phyloP scores from a whole-genome alignment of 2,329 filamentous ascomycete species.

The Biscogniauxia sp. region DNA sequence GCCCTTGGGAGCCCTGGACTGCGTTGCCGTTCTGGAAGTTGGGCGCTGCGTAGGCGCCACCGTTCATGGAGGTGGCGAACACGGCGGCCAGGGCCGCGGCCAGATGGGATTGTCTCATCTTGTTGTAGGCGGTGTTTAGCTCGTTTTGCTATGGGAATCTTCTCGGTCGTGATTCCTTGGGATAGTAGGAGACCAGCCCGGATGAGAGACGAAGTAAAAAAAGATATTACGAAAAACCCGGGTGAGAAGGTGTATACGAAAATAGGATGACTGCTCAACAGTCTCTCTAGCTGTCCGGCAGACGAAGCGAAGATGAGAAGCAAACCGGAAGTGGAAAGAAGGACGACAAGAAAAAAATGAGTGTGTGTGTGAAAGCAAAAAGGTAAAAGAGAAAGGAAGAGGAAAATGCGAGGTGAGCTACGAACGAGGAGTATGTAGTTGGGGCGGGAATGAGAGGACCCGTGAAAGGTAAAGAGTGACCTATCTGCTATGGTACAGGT shows the following conservation, averaged over 20 bases:
- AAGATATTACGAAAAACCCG: neutral
- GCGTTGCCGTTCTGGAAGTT: slow-evolving; percentile 5
- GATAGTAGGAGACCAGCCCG: neutral
- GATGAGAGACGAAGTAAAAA: neutral
- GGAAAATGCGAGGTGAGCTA: neutral
- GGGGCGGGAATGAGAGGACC: neutral
- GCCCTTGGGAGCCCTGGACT: neutral
- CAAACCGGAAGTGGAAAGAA: neutral
- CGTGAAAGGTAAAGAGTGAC: neutral
- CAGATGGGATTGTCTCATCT: slow-evolving; percentile 21
- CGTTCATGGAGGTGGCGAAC: slow-evolving; percentile 8
- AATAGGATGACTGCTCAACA: slow-evolving; percentile 6
- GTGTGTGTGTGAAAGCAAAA: neutral
- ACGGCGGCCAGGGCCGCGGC: slow-evolving; percentile 14
- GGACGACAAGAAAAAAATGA: slow-evolving; percentile 1
- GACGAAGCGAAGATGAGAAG: neutral
- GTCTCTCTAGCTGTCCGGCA: slow-evolving; percentile 5
- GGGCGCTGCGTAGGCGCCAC: slow-evolving; percentile 16
- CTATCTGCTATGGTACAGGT: neutral
- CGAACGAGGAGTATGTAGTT: neutral
- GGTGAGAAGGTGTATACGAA: neutral
- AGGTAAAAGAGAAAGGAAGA: neutral
- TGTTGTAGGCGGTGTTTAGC: neutral
- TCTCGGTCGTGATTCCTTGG: slow-evolving; percentile 7
- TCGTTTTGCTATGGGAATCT: neutral